These are phyloP conservation scores for Carnegiea gigantea DNA, from an alignment of 179 eudicot species.

Conservation along the genomic window DNA sequence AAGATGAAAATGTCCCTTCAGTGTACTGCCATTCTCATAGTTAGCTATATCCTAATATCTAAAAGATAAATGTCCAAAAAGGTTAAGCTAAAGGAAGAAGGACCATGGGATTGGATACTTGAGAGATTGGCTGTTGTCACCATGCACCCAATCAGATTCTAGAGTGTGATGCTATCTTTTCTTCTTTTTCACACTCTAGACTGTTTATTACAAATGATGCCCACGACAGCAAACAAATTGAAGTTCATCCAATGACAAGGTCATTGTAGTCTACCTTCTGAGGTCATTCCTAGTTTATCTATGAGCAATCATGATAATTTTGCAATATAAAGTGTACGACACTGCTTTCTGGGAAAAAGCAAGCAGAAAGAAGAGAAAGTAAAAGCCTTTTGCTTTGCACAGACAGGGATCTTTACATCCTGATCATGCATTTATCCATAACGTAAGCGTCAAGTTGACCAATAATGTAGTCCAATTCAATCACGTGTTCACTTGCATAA, in stretches of 20 bases:
- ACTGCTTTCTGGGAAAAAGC: not conserved
- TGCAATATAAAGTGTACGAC: conserved; percentile 24
- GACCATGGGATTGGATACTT: conserved; percentile 26
- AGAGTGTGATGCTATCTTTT: conserved; percentile 6
- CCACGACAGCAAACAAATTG: conserved; percentile 1
- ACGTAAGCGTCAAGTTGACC: conserved; percentile 23
- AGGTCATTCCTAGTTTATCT: conserved; percentile 18
- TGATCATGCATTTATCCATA: conserved; percentile 21
- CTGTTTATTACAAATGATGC: not conserved
- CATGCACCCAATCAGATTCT: conserved; percentile 26
- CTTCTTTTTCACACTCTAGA: conserved; percentile 5
- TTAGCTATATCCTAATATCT: conserved; percentile 5
- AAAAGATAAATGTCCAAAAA: not conserved
- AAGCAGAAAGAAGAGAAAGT: conserved; percentile 26
- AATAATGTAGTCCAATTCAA: conserved; percentile 14
- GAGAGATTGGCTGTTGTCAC: conserved; percentile 23
- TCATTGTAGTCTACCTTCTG: not conserved
- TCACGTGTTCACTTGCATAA: conserved; percentile 14
- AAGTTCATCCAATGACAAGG: not conserved
- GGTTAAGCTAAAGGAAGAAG: conserved; percentile 7
- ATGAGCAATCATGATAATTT: conserved; percentile 19
- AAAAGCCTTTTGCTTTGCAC: conserved; percentile 23
- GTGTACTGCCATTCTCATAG: not conserved
- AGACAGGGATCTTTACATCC: conserved; percentile 24
- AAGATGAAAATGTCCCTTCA: not conserved